Evolutionary conservation across 2,329 filamentous ascomycete species (phyloP).

Genomic region (Thelonectria discophora): DNA sequence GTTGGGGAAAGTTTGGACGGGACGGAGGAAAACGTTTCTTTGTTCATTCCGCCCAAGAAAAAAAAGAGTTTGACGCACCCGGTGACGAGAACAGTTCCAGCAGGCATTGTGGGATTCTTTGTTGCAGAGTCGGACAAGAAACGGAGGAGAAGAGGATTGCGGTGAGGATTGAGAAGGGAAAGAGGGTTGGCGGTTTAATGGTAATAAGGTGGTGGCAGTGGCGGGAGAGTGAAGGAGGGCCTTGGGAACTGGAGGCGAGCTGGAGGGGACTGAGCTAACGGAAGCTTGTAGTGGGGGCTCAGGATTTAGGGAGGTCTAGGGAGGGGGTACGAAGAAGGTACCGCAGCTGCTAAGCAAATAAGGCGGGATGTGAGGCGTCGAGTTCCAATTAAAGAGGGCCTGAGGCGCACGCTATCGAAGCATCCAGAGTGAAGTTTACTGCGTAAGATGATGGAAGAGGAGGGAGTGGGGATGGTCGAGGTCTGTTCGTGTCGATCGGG

Average conservation of each 20-base stretch:
- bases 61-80: constrained; percentile 66
- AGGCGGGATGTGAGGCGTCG: neutral
- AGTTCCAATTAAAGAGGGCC: constrained; percentile 17
- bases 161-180: constrained; percentile 27
- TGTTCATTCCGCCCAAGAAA: constrained; percentile 24
- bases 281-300: constrained; percentile 13
- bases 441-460: neutral
- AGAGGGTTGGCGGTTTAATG: constrained; percentile 16
- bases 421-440: neutral
- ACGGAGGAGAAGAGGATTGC: constrained; percentile 25
- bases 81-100: constrained; percentile 89
- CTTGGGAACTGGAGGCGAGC: neutral
- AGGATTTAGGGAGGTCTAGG: neutral
- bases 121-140: constrained; percentile 20
- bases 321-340: neutral
- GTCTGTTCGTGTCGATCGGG: too few species aligned
- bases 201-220: constrained; percentile 10
- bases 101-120: constrained; percentile 67
- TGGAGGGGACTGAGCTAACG: neutral
- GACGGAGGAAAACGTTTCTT: constrained; percentile 2
- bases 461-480: neutral
- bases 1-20: constrained; percentile 19
- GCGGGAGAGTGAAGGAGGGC: neutral
- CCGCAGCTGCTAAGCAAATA: neutral
- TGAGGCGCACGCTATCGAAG: constrained; percentile 4